phyloP scores from a whole-genome alignment of 2,329 filamentous ascomycete genomes.

The Aspergillus sp. region DNA sequence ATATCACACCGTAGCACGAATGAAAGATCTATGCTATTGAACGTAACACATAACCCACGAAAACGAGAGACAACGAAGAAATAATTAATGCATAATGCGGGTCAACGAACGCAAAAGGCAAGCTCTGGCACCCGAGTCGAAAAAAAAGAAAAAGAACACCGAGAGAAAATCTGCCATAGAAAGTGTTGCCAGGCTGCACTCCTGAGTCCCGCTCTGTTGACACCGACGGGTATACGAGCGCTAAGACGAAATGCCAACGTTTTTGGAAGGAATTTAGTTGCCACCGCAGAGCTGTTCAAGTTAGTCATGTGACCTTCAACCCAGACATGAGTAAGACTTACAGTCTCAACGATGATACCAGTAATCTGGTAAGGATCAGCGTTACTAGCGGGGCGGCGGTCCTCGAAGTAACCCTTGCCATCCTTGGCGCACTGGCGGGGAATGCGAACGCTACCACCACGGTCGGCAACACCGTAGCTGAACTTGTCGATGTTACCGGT shows the following conservation, averaged over 20 bases:
- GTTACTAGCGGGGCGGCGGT: conserved; percentile 75
- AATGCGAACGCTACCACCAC: conserved; percentile 88
- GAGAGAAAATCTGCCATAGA: conserved; percentile 21
- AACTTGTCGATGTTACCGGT: conserved; percentile 91
- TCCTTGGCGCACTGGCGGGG: conserved; percentile 77
- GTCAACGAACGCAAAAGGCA: conserved; percentile 17
- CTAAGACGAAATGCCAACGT: conserved; percentile 26
- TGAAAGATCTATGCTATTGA: conserved; percentile 17
- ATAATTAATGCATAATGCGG: conserved; percentile 14
- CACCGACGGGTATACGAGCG: conserved; percentile 36
- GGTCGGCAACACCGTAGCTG: conserved; percentile 90
- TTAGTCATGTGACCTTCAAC: not conserved
- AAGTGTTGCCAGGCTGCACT: conserved; percentile 27
- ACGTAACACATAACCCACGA: conserved; percentile 23
- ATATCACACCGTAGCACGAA: conserved; percentile 12
- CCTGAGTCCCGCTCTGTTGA: conserved; percentile 30
- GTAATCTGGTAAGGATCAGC: conserved; percentile 81
- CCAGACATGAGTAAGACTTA: conserved; percentile 18
- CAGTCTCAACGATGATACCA: conserved; percentile 71
- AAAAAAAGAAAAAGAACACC: conserved; percentile 8
- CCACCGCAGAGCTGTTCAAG: conserved; percentile 32
- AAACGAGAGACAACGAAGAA: conserved; percentile 11
- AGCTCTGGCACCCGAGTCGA: conserved; percentile 14
- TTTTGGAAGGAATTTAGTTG: conserved; percentile 25
- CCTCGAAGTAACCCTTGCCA: conserved; percentile 92